Base-by-base conservation (phyloP, 129 eudicot species). In the Arctium lappa region DNA sequence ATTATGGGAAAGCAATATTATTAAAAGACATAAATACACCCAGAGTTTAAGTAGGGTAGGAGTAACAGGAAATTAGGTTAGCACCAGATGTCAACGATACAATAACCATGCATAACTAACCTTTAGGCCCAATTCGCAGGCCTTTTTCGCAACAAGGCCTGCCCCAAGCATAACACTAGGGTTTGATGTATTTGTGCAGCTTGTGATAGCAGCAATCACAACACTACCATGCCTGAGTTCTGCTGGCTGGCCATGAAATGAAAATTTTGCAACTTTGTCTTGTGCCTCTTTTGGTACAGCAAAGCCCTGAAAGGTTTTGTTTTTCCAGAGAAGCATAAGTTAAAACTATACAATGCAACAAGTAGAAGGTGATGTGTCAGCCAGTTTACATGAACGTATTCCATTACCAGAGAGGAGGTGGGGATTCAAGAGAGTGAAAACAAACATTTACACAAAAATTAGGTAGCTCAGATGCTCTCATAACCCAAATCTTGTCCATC, bases 131-230 rank as follows among this genome's bases (percentile, higher is more conserved):
- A 95, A 79, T 12, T 95, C 99, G 63, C 89, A 89, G 16, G 99
- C 99, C 87, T 95, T 95, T 81, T 95, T 95, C 4, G 99, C 99
- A 81, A 95, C 97, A 82, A 95, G 97, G 85, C 87, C 99, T 76
- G 97, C 99, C 79, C 97, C 99, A 87, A 95, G 92, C 99, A 95
- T 95, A 63, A 93, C 99, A 93, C 99, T 95, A 39, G 99, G 99
- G 89, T 95, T 95, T 79, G 99, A 95, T 77, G 99, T 95, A 82
- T 95, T 95, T 81, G 99, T 95, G 86, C 99, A 95, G 69, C 99
- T 95, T 40, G 99, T 95, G 60, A 95, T 93, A 42, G 99, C 99
- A 33, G 98, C 99, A 81, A 95, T 95, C 79, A 95, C 99, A 65
- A 95, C 94, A 83, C 99, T 95, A 13, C 98, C 98, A 78, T 95